Evolutionary conservation across 108 stramenopile genomes (phyloP), one percentile per base, ranked within the genome.

Genomic region (Skeletonema marinoi): DNA sequence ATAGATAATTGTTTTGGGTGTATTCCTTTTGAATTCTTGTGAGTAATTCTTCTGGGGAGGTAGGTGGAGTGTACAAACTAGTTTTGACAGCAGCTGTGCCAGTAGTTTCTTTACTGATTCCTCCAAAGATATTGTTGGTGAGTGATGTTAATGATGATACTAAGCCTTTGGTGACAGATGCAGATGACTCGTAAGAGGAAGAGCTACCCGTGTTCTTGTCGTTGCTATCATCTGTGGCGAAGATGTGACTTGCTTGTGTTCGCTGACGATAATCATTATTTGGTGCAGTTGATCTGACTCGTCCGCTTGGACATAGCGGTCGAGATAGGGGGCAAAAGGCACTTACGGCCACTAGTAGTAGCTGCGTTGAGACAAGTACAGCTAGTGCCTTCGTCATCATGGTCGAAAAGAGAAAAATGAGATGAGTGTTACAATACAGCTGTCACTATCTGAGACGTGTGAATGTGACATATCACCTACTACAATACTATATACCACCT

Each of bases 1-100:
- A 95, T 16, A 95, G 73, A 73, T 95, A 95, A 73, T 93, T 93
- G 60, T 78, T 78, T 56, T 72, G 69, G 6, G 51, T 77, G 74
- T 95, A 95, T 25, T 95, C 92, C 1, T 80, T 69, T 44, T 74
- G 59, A 32, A 95, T 90, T 32, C 89, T 76, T 62, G 69, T 29
- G n/a, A 87, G 42, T 21, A 95, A 44, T 78, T 93, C 89, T 56
- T 50, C 21, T 39, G 82, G 68, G 32, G 81, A 68, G 7, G 68
- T 67, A 17, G 87, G 82, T 35, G 83, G 32, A 11, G 31, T 11
- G 54, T 44, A 25, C 9, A 10, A 32, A 7, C 17, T 61, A 3
- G 4, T 61, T 21, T 42, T 59, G 42, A 16, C 6, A 69, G 0
- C 11, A 0, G 10, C 44, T 42, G 48, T 21, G 25, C 13, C 44